These are phyloP conservation scores for Cruciata laevipes DNA, from an alignment of 257 asterid species.

Conservation along the genomic window DNA sequence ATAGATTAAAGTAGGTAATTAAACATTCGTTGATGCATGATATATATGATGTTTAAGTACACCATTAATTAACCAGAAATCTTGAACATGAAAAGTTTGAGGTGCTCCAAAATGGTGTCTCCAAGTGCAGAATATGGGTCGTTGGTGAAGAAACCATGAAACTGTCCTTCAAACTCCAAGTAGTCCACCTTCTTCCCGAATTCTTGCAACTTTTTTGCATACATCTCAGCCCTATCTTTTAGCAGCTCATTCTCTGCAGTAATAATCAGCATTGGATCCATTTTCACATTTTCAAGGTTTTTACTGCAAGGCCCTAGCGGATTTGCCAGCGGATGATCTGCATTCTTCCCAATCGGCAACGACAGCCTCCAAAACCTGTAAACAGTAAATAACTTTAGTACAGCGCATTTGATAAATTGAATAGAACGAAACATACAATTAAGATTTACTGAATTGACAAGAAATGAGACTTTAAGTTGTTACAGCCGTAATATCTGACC, in stretches of 20 bases:
- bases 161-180: constrained; percentile 34
- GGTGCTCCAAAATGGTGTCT: constrained; percentile 27
- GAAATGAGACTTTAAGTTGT: neutral
- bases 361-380: constrained; percentile 68
- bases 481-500: neutral
- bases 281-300: constrained; percentile 30
- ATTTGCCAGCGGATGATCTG: constrained; percentile 63
- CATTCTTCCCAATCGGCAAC: constrained; percentile 46
- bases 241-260: constrained; percentile 54
- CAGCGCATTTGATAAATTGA: no score
- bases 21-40: neutral
- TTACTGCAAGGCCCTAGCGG: constrained; percentile 70
- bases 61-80: neutral
- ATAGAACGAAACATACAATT: no score
- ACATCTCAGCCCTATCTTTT: constrained; percentile 54
- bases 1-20: no score
- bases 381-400: no score
- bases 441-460: no score
- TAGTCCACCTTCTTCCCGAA: constrained; percentile 40
- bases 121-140: constrained; percentile 43
- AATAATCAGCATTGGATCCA: constrained; percentile 63
- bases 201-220: constrained; percentile 39
- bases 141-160: constrained; percentile 55
- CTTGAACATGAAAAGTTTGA: constrained; percentile 28
- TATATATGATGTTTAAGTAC: neutral